Percentiles rank a stretch among this genome's conserved stretches.
phyloP scores from a whole-genome alignment of 225 moss, liverwort and hornwort genomes.

The Ulota crispa region DNA sequence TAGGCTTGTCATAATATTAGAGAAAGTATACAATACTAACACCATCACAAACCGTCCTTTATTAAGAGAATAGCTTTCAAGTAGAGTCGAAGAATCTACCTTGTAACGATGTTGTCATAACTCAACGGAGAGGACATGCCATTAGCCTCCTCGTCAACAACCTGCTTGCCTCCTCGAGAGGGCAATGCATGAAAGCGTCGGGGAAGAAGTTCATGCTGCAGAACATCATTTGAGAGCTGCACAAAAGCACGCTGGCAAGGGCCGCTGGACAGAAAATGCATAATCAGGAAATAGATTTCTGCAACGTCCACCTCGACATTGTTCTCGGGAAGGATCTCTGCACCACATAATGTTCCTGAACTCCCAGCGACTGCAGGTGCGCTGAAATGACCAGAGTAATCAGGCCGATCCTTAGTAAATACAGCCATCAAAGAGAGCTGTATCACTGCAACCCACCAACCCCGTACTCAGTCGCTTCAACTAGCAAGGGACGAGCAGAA shows the following conservation, averaged over 20 bases:
- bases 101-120: conserved; percentile 65
- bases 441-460: conserved; percentile 33
- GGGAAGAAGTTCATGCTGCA: conserved; percentile 86
- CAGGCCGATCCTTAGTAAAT: conserved; percentile 50
- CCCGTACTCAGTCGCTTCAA: conserved; percentile 27
- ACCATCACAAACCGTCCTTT: not conserved
- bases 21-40: not conserved
- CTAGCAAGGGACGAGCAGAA: not conserved
- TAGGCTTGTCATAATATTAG: not conserved
- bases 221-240: conserved; percentile 85
- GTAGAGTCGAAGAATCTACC: conserved; percentile 39
- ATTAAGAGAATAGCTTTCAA: not conserved
- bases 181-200: conserved; percentile 80
- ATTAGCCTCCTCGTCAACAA: conserved; percentile 73
- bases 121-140: conserved; percentile 87
- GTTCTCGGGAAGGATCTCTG: conserved; percentile 29
- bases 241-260: conserved; percentile 84
- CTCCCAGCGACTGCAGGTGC: conserved; percentile 37
- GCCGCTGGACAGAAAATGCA: conserved; percentile 90
- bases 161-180: conserved; percentile 67
- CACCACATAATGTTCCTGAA: conserved; percentile 36
- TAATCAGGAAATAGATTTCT: conserved; percentile 90
- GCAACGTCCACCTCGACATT: conserved; percentile 59
- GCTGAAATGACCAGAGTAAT: conserved; percentile 44
- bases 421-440: conserved; percentile 44